Conservation (phyloP, 2,329 filamentous ascomycete genomes). For the Arthroderma sp. region DNA sequence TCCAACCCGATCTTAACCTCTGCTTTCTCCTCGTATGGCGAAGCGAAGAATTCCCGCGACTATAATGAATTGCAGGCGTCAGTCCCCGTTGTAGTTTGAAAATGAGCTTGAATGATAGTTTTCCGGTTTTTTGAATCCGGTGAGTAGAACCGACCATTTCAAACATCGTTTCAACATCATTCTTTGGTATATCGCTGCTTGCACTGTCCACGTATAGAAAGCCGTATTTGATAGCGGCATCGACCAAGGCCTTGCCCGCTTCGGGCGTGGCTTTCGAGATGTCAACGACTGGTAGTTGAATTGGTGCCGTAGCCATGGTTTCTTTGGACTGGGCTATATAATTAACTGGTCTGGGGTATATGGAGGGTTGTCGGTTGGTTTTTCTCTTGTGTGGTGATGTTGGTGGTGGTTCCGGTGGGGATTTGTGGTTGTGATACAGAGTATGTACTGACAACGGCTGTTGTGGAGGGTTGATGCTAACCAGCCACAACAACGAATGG, state of each 20-base stretch:
- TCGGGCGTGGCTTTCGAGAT: constrained; percentile 49
- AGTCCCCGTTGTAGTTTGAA: background rate
- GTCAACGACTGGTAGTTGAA: constrained; percentile 67
- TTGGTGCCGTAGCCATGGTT: constrained; percentile 9
- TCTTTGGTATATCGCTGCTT: constrained; percentile 52
- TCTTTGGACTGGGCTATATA: no score
- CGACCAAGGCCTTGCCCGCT: constrained; percentile 57
- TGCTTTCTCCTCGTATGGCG: constrained; percentile 58
- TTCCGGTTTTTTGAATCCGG: background rate
- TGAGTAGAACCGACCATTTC: constrained; percentile 42
- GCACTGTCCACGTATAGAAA: constrained; percentile 81
- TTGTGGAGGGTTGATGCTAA: no score
- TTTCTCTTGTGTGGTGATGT: no score
- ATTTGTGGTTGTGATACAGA: no score
- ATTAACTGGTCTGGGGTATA: no score
- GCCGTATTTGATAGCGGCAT: constrained; percentile 68
- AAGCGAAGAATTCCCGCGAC: constrained; percentile 61
- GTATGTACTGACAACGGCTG: no score
- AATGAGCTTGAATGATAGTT: background rate
- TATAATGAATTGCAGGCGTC: constrained; percentile 24
- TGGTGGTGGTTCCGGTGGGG: no score
- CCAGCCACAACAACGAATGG: no score
- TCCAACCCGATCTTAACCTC: constrained; percentile 58
- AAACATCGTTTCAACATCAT: constrained; percentile 60
- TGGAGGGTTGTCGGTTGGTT: no score